Evolutionary conservation across 805 yeast species (phyloP).

Genomic region (Suhomyces kilbournensis): DNA sequence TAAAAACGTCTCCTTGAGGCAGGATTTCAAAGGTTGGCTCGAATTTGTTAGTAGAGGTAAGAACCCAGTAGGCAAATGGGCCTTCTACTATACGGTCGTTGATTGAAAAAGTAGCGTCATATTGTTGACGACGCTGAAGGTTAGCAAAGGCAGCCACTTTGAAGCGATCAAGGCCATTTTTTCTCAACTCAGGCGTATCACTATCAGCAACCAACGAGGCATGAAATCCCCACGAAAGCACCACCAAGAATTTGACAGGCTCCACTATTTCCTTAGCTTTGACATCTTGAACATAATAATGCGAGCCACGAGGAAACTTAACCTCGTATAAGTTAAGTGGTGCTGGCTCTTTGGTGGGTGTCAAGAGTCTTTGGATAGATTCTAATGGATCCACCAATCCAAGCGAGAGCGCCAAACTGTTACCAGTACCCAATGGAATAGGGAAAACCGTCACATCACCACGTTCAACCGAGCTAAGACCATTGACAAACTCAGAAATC

Average conservation of each 20-base stretch:
- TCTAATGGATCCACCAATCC: slow-evolving; percentile 29
- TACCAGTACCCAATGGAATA: slow-evolving; percentile 85
- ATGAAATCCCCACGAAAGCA: slow-evolving; percentile 82
- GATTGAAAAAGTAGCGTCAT: slow-evolving; percentile 40
- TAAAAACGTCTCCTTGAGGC: slow-evolving; percentile 51
- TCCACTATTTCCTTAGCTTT: slow-evolving; percentile 8
- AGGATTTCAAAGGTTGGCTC: slow-evolving; percentile 63
- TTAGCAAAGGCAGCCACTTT: slow-evolving; percentile 61
- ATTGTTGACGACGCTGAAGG: slow-evolving; percentile 48
- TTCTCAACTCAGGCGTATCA: slow-evolving; percentile 64
- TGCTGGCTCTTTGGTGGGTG: slow-evolving; percentile 15
- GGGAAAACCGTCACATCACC: slow-evolving; percentile 25
- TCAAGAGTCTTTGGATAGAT: slow-evolving; percentile 36
- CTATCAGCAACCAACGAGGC: slow-evolving; percentile 81
- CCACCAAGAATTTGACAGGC: slow-evolving; percentile 51
- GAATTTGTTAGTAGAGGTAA: slow-evolving; percentile 53
- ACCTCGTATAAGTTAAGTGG: slow-evolving; percentile 47
- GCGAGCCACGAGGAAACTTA: slow-evolving; percentile 37
- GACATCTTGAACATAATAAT: slow-evolving; percentile 18
- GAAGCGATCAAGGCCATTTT: slow-evolving; percentile 65
- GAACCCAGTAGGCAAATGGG: slow-evolving; percentile 57
- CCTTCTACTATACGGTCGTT: slow-evolving; percentile 20
- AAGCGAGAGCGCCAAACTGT: slow-evolving; percentile 68
- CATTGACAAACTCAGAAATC: slow-evolving; percentile 70
- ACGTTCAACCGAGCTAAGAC: slow-evolving; percentile 16